Conservation (phyloP, 2,329 filamentous ascomycete species). For the Exophiala mesophila region DNA sequence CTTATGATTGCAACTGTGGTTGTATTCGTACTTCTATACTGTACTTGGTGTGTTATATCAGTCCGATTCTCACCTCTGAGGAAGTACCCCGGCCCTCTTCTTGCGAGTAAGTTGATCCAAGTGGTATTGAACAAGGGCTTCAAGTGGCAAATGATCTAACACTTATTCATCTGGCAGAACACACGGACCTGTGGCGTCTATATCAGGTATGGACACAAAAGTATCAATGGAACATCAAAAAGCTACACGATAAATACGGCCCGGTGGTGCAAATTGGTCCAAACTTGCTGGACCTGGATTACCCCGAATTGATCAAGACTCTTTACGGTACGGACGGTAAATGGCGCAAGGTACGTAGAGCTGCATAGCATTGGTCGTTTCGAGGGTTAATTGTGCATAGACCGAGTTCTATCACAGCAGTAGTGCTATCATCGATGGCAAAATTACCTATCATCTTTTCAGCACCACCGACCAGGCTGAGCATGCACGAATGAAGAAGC, state of each 20-base stretch:
- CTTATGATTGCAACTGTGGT: too few relatives aligned
- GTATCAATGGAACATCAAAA: constrained; percentile 1
- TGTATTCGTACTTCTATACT: background rate
- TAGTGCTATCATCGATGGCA: constrained; percentile 33
- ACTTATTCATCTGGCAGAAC: background rate
- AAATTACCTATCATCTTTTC: constrained; percentile 38
- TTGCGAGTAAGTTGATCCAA: background rate
- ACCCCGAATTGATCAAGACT: constrained; percentile 35
- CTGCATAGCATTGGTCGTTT: background rate
- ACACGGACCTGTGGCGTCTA: background rate
- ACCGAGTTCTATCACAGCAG: background rate
- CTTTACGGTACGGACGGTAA: constrained; percentile 35
- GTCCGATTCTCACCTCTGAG: background rate
- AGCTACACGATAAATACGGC: constrained; percentile 25
- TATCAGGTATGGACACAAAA: background rate
- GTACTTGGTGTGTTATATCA: background rate
- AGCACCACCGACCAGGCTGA: constrained; percentile 32
- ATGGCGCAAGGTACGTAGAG: constrained; percentile 11
- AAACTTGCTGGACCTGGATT: constrained; percentile 36
- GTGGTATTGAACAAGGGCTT: background rate
- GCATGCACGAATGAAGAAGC: constrained; percentile 36
- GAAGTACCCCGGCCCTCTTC: background rate
- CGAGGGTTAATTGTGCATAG: background rate
- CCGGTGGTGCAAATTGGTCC: constrained; percentile 41
- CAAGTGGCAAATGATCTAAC: background rate